These are phyloP conservation scores for Alisma plantagoaquatica DNA, from an alignment of 106 monocot species.

Conservation along the genomic window DNA sequence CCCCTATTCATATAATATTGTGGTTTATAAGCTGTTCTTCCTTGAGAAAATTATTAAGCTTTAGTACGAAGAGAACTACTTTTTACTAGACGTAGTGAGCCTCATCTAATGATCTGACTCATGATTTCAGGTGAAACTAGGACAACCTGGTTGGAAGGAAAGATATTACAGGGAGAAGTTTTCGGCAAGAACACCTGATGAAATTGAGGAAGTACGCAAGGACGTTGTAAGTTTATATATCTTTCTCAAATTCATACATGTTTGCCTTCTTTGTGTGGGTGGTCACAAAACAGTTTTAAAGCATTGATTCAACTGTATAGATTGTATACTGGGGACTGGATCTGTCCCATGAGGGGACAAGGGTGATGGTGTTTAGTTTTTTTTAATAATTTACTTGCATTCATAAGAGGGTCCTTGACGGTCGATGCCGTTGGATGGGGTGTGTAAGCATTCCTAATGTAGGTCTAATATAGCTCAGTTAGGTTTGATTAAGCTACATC, in stretches of 20 bases:
- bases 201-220: conserved; percentile 52
- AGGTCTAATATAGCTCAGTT: too few species aligned
- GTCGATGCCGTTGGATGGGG: too few species aligned
- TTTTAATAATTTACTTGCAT: too few species aligned
- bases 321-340: too few species aligned
- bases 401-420: too few species aligned
- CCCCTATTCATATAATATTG: neutral
- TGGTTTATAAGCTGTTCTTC: neutral
- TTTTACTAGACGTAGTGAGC: neutral
- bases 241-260: neutral
- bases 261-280: neutral
- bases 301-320: too few species aligned
- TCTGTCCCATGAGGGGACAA: too few species aligned
- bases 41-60: neutral
- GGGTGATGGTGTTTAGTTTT: too few species aligned
- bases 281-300: too few species aligned
- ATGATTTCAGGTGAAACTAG: conserved; percentile 61
- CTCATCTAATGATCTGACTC: neutral
- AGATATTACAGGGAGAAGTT: conserved; percentile 95
- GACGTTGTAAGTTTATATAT: conserved; percentile 66
- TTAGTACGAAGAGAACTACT: neutral
- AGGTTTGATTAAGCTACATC: too few species aligned
- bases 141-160: conserved; percentile 87
- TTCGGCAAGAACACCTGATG: conserved; percentile 58
- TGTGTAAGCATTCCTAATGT: too few species aligned